Evolutionary conservation across 208 protist genomes (phyloP), one percentile per base, ranked within the genome.

Genomic region (Spongospora subterranea): DNA sequence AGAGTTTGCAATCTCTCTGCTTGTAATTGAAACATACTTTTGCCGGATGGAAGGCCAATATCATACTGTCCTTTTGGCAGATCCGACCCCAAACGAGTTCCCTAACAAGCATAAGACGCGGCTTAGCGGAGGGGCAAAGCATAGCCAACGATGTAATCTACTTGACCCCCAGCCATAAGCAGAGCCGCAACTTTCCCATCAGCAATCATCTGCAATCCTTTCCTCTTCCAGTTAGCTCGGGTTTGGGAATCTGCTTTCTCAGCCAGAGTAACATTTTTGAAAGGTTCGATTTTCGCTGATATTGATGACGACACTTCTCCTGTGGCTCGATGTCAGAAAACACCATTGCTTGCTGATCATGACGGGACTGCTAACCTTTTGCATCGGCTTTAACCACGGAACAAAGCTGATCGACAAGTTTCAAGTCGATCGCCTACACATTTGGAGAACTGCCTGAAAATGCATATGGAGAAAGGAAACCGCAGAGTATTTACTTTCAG

Each of bases 21-120:
- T 93, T 99, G 97, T 24, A 99, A 93, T 93, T 99, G 97, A 93
- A 99, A 99, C 6, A 99, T 94, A 0, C 96, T 97, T 94, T 98
- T 99, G 45, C 92, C 54, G 45, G 96, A 96, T 13, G 93, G 97
- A 50, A 97, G 91, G 11, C 93, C 95, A 76, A 98, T 94, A 92
- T 97, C 92, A 65, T 97, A 95, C 39, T 46, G 91, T 0, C 98
- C 98, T 93, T 99, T 99, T 0, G 98, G 98, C 0, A 97, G 91
- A 17, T 91, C 92, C 35, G 96, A 96, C 32, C 98, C 98, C 11
- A 99, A 96, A 6, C 98, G 95, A 6, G 98, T 99, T 54, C 98
- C 98, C 89, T 82, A 82, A 82, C 17, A 82, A 82, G 24, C 24
- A 29, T 45, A 91, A 89, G n/a, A 89, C 43, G 17, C 13, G 24